Base-by-base conservation (phyloP, 2,329 filamentous ascomycete species). In the Stagonosporopsis chrysanthemi region DNA sequence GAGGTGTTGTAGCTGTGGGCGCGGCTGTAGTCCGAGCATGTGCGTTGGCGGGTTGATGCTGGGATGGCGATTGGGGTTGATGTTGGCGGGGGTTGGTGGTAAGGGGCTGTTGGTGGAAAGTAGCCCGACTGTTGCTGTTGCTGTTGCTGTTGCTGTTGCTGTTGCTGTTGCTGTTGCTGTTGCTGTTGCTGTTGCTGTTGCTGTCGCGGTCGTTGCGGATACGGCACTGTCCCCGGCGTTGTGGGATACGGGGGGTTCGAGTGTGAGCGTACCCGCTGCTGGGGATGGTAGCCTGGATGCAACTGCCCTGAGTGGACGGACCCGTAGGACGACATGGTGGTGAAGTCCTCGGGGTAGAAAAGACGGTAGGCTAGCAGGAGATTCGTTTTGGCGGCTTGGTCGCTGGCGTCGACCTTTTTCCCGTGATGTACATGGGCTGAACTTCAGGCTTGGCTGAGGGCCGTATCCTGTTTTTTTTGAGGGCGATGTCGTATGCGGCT, bases 311-410 rank as follows among this genome's bases (percentile, higher is more conserved):
- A 65, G 40, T 56, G 60, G 53, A 52, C 60, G 17, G 65, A 65
- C 55, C 56, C 62, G 60, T 65, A 68, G 26, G 66, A 68, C 23
- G 66, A 68, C 66, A 69, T 55, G 22, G n/a, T 64, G 9, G 35
- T 61, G 50, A 26, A 52, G 50, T 57, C 54, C 15, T 57, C 49
- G 7, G 54, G 43, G 14, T 57, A 52, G 39, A 49, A 52, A 17
- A 57, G 48, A 14, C 28, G 54, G 43, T 57, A 57, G n/a, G 19
- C 54, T 23, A 52, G 39, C n/a, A 57, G 28, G 2, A 33, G 15
- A 9, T 52, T 28, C 54, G 43, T 39, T 52, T 48, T 52, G 54
- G 39, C 44, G 54, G 48, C 43, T 52, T 26, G 19, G 7, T 19
- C 19, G 19, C 3, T 19, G 11, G 5, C 22, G 17, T 36, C n/a